A percentile compares a stretch with the other conserved stretches of the same genome.
Evolutionary conservation across 495 filamentous ascomycete species (phyloP).

Genomic region (Pyronema domesticum): DNA sequence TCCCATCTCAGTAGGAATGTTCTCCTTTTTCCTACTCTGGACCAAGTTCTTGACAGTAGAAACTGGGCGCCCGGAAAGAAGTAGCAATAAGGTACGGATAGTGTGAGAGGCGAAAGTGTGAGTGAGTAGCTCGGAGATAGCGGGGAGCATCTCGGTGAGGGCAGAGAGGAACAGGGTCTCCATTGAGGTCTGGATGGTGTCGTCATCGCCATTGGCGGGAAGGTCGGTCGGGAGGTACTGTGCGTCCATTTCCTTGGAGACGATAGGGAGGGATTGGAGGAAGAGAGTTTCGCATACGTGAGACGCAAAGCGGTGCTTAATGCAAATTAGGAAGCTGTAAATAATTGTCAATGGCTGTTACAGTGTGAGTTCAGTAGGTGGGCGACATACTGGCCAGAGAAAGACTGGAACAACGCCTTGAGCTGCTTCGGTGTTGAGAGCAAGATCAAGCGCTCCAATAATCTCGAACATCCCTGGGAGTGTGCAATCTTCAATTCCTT

Average conservation of each 20-base stretch:
- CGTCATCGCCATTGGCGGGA: slow-evolving; percentile 26
- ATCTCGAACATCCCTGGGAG: slow-evolving; percentile 81
- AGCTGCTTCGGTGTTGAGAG: slow-evolving; percentile 65
- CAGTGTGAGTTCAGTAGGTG: neutral
- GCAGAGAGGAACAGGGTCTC: slow-evolving; percentile 70
- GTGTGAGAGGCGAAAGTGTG: slow-evolving; percentile 85
- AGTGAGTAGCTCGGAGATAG: slow-evolving; percentile 67
- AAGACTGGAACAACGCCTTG: slow-evolving; percentile 65
- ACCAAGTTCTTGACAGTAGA: slow-evolving; percentile 44
- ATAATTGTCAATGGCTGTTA: neutral
- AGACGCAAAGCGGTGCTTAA: slow-evolving; percentile 88
- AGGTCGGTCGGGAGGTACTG: slow-evolving; percentile 27
- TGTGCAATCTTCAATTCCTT: slow-evolving; percentile 93
- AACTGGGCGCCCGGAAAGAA: slow-evolving; percentile 60
- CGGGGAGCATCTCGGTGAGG: slow-evolving; percentile 58
- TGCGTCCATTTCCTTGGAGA: slow-evolving; percentile 46
- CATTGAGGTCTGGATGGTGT: slow-evolving; percentile 40
- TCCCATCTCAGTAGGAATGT: slow-evolving; percentile 35
- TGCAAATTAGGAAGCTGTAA: slow-evolving; percentile 54
- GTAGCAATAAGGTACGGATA: slow-evolving; percentile 62
- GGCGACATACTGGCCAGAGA: slow-evolving; percentile 51
- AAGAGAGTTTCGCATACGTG: slow-evolving; percentile 96
- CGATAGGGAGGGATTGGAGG: slow-evolving; percentile 55
- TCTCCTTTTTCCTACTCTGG: slow-evolving; percentile 79
- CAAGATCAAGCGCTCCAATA: slow-evolving; percentile 80